Evolutionary conservation across 2,329 filamentous ascomycete species (phyloP), one percentile per base, ranked within the genome.

Genomic region (Dactylellina drechsleri): DNA sequence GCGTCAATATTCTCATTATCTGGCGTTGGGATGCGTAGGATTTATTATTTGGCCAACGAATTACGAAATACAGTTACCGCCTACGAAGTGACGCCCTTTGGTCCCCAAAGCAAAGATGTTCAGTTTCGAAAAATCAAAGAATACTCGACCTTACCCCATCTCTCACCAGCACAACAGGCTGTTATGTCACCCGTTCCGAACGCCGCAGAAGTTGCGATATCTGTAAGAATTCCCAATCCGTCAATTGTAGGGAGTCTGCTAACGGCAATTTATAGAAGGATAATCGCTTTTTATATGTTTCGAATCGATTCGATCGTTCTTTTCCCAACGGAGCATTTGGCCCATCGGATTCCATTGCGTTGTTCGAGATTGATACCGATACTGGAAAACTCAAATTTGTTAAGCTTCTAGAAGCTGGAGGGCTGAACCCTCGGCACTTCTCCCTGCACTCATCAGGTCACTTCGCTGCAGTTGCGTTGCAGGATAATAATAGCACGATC

Each of bases 391-490:
- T 92, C 26, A 81, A 79, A 0, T 85, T 87, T 70, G 80, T 87
- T 2, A 86, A 90, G 78, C 84, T 88, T 20, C 85, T 85, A 18
- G 84, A 90, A 0, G 86, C 88, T 0, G 89, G 89, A 58, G 91
- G 91, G 1, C 80, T 82, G 6, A 86, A 85, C 64, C 91, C 91
- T 0, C 85, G 91, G 16, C 89, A 90, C 47, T 90, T 92, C 80
- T 86, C 85, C 59, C 82, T 92, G 67, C 92, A 90, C 81, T 85
- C 84, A 76, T 86, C 85, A 10, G 91, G 90, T 0, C 85, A 85
- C 65, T 82, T 90, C 71, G 82, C 92, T 2, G 90, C 89, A 0
- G 87, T 92, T 28, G 90, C 86, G 0, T 84, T 91, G 77, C 89
- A 92, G 81, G 82, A 82, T 15, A 87, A 87, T 59, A 83, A 84